Base-by-base conservation (phyloP, 2,329 filamentous ascomycete species). In the Trichoderma afroharzianum region DNA sequence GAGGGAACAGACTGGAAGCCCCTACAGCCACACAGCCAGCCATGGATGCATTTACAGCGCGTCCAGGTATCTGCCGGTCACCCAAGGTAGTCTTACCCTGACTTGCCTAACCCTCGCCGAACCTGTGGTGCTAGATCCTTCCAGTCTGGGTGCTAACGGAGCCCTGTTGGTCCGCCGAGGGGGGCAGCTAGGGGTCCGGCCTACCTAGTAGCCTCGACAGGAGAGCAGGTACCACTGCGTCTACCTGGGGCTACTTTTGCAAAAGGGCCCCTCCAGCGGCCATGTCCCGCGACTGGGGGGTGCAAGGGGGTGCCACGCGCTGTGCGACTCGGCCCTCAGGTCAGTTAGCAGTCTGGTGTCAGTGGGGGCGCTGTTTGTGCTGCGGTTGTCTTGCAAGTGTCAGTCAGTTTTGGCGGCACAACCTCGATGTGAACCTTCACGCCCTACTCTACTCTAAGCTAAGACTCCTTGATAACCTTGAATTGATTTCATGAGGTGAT, bases 211-310 rank as follows among this genome's bases (percentile, higher is more conserved):
- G 66, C 53, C 28, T 50, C 57, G 66, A 32, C 66, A 68, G 66
- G 66, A 68, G 66, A 59, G 36, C 63, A 67, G 63, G 63, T 67
- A 67, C 63, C n/a, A 21, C 62, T 26, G 55, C 55, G 18, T 18
- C 55, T 59, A 21, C 55, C 55, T 59, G 55, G 55, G 55, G 55
- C 55, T 59, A 59, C 55, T 59, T 57, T 57, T 67, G 63, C 32
- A 26, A 57, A 66, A 67, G 36, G 63, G 50, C 50, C 61, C 62
- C 50, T 64, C 30, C 59, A 71, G 61, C 62, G 68, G 39, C 33
- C 61, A 71, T 58, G 61, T 71, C 62, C 68, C 50, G 68, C 67
- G 68, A 30, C 68, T 36, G 59, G 68, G 68, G 59, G 50, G 59
- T 58, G 50, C 50, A 39, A 59, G 68, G 68, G 59, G 68, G 66